A percentile compares a stretch with the other conserved stretches of the same genome.
These are phyloP conservation scores for Cladosporium sp. DNA, from an alignment of 2,329 filamentous ascomycete genomes.

Conservation along the genomic window DNA sequence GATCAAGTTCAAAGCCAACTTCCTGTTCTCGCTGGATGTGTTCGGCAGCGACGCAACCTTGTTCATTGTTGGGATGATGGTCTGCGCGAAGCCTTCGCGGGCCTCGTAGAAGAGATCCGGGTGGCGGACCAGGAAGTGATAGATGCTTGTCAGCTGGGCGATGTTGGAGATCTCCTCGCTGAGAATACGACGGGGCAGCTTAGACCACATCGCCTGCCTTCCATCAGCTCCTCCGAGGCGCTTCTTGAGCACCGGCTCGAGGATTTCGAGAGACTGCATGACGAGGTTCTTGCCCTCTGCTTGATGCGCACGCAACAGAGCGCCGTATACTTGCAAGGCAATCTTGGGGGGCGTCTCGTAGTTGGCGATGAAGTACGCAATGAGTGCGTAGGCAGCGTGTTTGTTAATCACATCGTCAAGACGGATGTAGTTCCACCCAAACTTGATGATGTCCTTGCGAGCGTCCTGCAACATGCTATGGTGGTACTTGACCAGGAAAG, in stretches of 20 bases:
- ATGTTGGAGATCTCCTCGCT: constrained; percentile 93
- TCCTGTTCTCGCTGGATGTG: constrained; percentile 86
- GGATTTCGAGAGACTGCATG: constrained; percentile 87
- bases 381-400: constrained; percentile 93
- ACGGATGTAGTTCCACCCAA: constrained; percentile 96
- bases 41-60: constrained; percentile 84
- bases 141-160: constrained; percentile 95
- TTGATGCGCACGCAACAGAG: constrained; percentile 85
- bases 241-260: constrained; percentile 90
- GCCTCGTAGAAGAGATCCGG: constrained; percentile 93
- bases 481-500: constrained; percentile 93
- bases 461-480: constrained; percentile 82
- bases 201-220: constrained; percentile 78
- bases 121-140: constrained; percentile 92
- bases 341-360: constrained; percentile 98
- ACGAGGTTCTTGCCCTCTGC: constrained; percentile 90
- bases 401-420: constrained; percentile 99
- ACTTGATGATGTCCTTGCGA: constrained; percentile 97
- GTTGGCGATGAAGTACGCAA: constrained; percentile 95
- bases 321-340: constrained; percentile 89
- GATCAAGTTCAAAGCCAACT: constrained; percentile 85
- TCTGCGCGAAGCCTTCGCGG: constrained; percentile 80
- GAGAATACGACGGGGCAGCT: constrained; percentile 83
- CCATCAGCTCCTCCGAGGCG: constrained; percentile 70
- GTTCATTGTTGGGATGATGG: constrained; percentile 82